phyloP scores from a whole-genome alignment of 2,329 filamentous ascomycete species.

The Monascus ruber region DNA sequence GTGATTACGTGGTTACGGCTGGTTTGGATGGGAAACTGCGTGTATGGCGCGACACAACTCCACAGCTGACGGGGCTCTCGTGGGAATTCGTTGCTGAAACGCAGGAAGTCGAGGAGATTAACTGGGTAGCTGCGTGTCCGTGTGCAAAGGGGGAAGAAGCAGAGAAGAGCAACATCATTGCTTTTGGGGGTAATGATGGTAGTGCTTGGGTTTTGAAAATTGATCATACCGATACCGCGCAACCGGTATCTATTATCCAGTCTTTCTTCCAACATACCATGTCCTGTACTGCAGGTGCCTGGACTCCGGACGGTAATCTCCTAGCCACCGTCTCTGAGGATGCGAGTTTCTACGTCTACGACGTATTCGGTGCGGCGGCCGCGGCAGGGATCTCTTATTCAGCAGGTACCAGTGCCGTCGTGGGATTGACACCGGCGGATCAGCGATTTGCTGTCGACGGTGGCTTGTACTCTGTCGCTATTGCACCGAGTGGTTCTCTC shows the following conservation, averaged over 20 bases:
- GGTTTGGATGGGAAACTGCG: slow-evolving; percentile 77
- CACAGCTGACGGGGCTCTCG: slow-evolving; percentile 37
- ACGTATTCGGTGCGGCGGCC: slow-evolving; percentile 71
- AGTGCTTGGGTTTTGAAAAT: slow-evolving; percentile 95
- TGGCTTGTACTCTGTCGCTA: slow-evolving; percentile 75
- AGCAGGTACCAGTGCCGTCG: slow-evolving; percentile 51
- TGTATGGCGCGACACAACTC: slow-evolving; percentile 48
- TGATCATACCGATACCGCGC: slow-evolving; percentile 50
- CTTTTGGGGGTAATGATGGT: slow-evolving; percentile 79
- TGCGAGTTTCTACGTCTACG: slow-evolving; percentile 80
- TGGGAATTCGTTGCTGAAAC: slow-evolving; percentile 63
- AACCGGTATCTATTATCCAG: slow-evolving; percentile 69
- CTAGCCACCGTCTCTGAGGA: slow-evolving; percentile 86
- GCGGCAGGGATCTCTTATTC: slow-evolving; percentile 48
- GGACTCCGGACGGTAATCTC: slow-evolving; percentile 77
- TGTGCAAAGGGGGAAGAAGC: slow-evolving; percentile 33
- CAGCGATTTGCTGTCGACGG: slow-evolving; percentile 88
- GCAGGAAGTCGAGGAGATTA: slow-evolving; percentile 88
- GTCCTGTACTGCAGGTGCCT: slow-evolving; percentile 77
- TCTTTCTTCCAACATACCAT: slow-evolving; percentile 85
- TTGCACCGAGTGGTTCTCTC: slow-evolving; percentile 68
- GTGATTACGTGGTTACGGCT: slow-evolving; percentile 75
- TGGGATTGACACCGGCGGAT: slow-evolving; percentile 68
- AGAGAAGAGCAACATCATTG: slow-evolving; percentile 65
- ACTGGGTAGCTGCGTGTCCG: slow-evolving; percentile 77